Percentiles rank a stretch among this genome's conserved stretches.
phyloP scores from a whole-genome alignment of 2,329 filamentous ascomycete genomes.

The Huntiella bhutanensis region DNA sequence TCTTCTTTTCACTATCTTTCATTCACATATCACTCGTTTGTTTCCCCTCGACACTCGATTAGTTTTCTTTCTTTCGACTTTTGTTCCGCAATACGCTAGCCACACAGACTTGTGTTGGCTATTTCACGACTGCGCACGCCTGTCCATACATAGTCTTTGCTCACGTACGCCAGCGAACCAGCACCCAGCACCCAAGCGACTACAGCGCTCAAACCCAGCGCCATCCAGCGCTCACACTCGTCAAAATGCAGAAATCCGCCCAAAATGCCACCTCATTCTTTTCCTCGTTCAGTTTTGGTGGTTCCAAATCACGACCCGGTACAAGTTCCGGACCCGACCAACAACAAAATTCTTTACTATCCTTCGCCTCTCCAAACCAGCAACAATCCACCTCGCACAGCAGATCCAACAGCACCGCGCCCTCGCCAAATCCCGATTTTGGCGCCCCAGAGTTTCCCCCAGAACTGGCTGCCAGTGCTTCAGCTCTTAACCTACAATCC shows the following conservation, averaged over 20 bases:
- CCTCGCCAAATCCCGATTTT: conserved; percentile 10
- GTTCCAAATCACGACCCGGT: conserved; percentile 18
- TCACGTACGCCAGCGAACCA: too few species aligned
- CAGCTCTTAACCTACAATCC: conserved; percentile 5
- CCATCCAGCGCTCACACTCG: not conserved
- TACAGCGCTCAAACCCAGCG: not conserved
- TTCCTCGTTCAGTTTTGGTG: conserved; percentile 17
- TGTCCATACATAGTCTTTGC: too few species aligned
- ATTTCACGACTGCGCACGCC: too few species aligned
- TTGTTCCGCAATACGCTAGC: too few species aligned
- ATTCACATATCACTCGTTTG: too few species aligned
- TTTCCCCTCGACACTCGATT: too few species aligned
- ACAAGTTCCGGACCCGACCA: conserved; percentile 19
- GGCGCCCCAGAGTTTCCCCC: conserved; percentile 11
- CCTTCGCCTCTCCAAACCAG: conserved; percentile 5
- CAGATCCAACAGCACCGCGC: conserved; percentile 10
- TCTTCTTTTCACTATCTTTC: too few species aligned
- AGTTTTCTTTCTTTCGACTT: too few species aligned
- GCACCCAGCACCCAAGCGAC: too few species aligned
- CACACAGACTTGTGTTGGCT: too few species aligned
- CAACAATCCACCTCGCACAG: conserved; percentile 11
- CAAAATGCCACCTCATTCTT: conserved; percentile 20
- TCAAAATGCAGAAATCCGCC: conserved; percentile 9
- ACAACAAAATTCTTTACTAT: conserved; percentile 6
- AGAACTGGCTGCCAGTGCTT: conserved; percentile 9